phyloP scores from a whole-genome alignment of 495 filamentous ascomycete species.

The Tuber borchii region DNA sequence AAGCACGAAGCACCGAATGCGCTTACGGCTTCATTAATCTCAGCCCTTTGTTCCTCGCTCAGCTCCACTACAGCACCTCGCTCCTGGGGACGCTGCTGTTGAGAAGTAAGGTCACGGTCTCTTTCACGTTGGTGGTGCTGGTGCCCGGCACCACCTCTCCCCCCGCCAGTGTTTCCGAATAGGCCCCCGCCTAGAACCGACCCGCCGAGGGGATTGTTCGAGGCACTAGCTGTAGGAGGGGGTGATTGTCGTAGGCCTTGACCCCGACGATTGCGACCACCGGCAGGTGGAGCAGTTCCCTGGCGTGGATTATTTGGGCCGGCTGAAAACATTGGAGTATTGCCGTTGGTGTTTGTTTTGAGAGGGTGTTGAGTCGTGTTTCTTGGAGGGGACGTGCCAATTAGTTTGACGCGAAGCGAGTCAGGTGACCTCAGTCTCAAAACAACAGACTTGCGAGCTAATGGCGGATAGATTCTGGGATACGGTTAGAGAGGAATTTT shows the following conservation, averaged over 20 bases:
- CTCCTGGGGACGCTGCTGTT: slow-evolving; percentile 43
- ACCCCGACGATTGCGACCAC: slow-evolving; percentile 19
- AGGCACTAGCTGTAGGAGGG: slow-evolving; percentile 24
- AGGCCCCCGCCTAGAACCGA: slow-evolving; percentile 23
- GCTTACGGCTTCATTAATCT: slow-evolving; percentile 81
- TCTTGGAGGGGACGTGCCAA: background rate
- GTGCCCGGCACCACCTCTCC: slow-evolving; percentile 45
- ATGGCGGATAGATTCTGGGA: background rate
- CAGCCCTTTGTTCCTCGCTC: slow-evolving; percentile 79
- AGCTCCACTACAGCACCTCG: slow-evolving; percentile 44
- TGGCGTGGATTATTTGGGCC: slow-evolving; percentile 16
- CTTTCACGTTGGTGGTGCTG: slow-evolving; percentile 44
- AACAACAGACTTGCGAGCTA: background rate
- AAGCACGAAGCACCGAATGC: background rate
- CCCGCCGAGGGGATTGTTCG: slow-evolving; percentile 21
- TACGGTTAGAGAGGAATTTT: background rate
- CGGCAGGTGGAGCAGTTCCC: slow-evolving; percentile 22
- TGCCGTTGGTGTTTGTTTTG: background rate
- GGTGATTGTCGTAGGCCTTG: slow-evolving; percentile 28
- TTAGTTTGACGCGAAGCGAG: slow-evolving; percentile 1
- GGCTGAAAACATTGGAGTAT: background rate
- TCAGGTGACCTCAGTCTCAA: background rate
- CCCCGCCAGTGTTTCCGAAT: slow-evolving; percentile 29
- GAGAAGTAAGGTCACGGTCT: slow-evolving; percentile 38
- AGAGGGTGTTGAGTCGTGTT: background rate